A percentile compares a stretch with the other conserved stretches of the same genome.
Evolutionary conservation across 495 filamentous ascomycete genomes (phyloP).

Genomic region (Lindgomyces ingoldianus): DNA sequence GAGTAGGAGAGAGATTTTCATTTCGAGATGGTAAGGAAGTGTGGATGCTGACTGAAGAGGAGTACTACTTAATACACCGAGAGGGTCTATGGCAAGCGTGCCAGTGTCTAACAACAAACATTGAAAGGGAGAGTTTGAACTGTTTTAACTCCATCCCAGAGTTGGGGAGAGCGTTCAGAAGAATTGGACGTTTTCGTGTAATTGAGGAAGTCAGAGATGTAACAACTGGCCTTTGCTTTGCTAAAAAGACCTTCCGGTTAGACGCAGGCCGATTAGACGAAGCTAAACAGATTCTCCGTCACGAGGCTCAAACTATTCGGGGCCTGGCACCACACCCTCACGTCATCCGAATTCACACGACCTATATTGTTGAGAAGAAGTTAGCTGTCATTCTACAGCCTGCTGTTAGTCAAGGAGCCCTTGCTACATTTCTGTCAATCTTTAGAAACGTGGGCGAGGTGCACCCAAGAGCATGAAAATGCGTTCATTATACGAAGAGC

Average conservation of each 20-base stretch:
- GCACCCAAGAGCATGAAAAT: background rate
- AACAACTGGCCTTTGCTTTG: constrained; percentile 5
- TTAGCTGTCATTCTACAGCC: background rate
- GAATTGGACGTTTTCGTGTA: background rate
- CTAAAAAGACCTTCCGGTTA: background rate
- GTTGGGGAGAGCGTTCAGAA: background rate
- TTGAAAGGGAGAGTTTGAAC: too few relatives aligned
- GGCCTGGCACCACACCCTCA: background rate
- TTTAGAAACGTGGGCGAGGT: background rate
- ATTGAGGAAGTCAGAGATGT: background rate
- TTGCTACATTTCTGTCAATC: background rate
- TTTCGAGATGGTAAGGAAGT: too few relatives aligned
- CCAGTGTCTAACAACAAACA: too few relatives aligned
- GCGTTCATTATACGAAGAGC: background rate
- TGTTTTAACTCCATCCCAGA: too few relatives aligned
- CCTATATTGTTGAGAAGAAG: background rate
- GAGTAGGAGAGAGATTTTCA: too few relatives aligned
- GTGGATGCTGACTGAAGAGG: too few relatives aligned
- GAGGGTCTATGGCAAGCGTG: too few relatives aligned
- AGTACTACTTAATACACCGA: too few relatives aligned
- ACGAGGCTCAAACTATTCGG: background rate
- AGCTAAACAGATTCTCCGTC: background rate
- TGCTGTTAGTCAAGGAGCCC: background rate
- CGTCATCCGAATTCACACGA: background rate
- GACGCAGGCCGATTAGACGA: background rate